These are phyloP conservation scores for Acrocalymma vagum DNA, from an alignment of 2,329 filamentous ascomycete species.

Conservation along the genomic window DNA sequence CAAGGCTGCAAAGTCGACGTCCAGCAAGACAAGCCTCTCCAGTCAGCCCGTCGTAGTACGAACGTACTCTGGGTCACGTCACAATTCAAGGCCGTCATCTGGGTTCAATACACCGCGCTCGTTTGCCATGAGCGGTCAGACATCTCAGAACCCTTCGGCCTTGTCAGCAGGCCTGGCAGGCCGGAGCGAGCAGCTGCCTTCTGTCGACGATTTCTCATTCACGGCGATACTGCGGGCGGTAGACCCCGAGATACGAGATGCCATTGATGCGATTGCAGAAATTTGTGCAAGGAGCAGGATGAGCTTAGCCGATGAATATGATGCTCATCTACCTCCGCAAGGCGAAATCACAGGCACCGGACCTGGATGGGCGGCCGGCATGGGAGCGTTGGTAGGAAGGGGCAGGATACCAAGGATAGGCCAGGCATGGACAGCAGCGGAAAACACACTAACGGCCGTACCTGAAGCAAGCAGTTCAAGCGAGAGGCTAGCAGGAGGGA, in stretches of 20 bases:
- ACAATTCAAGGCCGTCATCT: slow-evolving; percentile 43
- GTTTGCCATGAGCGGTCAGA: slow-evolving; percentile 38
- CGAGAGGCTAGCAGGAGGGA: slow-evolving; percentile 46
- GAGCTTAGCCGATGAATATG: slow-evolving; percentile 70
- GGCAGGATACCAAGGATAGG: slow-evolving; percentile 39
- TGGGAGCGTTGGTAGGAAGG: slow-evolving; percentile 37
- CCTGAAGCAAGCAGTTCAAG: slow-evolving; percentile 59
- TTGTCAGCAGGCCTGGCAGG: slow-evolving; percentile 41
- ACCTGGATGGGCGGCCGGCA: slow-evolving; percentile 36
- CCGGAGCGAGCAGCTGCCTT: slow-evolving; percentile 47
- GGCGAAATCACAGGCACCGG: slow-evolving; percentile 60
- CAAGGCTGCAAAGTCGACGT: slow-evolving; percentile 48
- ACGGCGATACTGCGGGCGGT: slow-evolving; percentile 64
- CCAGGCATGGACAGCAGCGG: slow-evolving; percentile 44
- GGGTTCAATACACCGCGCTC: slow-evolving; percentile 42
- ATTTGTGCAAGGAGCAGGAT: slow-evolving; percentile 69
- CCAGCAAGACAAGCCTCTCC: slow-evolving; percentile 48
- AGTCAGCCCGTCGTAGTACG: slow-evolving; percentile 55
- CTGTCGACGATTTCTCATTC: slow-evolving; percentile 63
- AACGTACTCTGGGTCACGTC: slow-evolving; percentile 48
- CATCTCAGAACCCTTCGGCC: slow-evolving; percentile 29
- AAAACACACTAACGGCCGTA: slow-evolving; percentile 55
- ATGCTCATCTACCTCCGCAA: slow-evolving; percentile 67
- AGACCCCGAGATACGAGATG: slow-evolving; percentile 65
- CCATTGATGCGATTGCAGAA: slow-evolving; percentile 69